phyloP scores from a whole-genome alignment of 108 stramenopile species.

The Epithemia pelagica region DNA sequence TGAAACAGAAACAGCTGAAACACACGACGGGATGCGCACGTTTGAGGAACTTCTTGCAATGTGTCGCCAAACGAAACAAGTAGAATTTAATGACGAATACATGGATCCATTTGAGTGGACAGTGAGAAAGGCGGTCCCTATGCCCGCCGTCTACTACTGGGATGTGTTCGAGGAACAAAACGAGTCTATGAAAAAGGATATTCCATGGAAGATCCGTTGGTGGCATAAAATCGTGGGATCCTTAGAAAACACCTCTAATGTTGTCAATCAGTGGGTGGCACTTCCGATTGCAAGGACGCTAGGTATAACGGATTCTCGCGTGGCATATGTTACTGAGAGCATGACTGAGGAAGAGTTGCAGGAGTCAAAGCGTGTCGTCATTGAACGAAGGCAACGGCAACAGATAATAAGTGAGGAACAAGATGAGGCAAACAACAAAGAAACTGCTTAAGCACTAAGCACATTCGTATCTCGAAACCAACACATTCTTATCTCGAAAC shows the following conservation, averaged over 20 bases:
- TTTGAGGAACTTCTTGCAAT: conserved; percentile 2
- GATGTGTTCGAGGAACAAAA: conserved; percentile 21
- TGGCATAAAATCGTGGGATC: conserved; percentile 44
- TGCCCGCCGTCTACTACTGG: conserved; percentile 55
- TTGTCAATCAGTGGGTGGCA: conserved; percentile 29
- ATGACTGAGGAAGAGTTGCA: conserved; percentile 50
- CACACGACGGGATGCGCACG: not conserved
- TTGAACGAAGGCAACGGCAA: conserved; percentile 6
- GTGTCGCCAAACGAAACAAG: conserved; percentile 19
- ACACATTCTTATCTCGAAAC: no score
- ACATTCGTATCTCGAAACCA: no score
- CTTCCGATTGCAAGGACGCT: conserved; percentile 31
- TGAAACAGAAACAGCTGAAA: no score
- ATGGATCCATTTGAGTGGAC: conserved; percentile 60
- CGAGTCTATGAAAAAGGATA: conserved; percentile 9
- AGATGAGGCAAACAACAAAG: no score
- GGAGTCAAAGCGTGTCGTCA: conserved; percentile 7
- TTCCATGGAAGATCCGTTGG: conserved; percentile 30
- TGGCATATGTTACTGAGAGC: conserved; percentile 40
- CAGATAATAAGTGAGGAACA: not conserved
- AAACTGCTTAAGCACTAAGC: no score
- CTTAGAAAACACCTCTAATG: conserved; percentile 16
- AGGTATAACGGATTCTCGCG: conserved; percentile 33
- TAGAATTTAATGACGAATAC: conserved; percentile 38
- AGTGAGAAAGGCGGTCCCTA: conserved; percentile 41